These are phyloP conservation scores for Pezicula radicicola DNA, from an alignment of 2,329 filamentous ascomycete genomes.

Conservation along the genomic window DNA sequence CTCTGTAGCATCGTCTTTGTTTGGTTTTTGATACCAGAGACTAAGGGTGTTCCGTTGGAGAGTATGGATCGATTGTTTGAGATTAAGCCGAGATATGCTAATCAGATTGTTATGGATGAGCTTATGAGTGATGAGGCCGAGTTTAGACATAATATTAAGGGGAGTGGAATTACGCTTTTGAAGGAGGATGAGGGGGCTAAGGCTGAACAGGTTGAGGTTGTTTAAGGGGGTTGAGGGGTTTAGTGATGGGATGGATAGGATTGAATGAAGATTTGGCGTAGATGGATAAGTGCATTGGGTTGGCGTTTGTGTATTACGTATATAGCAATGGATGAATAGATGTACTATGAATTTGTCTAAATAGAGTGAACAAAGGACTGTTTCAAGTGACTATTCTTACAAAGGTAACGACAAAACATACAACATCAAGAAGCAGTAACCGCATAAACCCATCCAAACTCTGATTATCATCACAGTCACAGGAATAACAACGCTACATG, in stretches of 20 bases:
- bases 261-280: background rate
- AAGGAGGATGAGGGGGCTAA: slow-evolving; percentile 19
- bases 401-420: no score
- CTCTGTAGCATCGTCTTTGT: slow-evolving; percentile 55
- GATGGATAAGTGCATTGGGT: background rate
- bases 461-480: no score
- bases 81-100: slow-evolving; percentile 14
- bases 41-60: slow-evolving; percentile 62
- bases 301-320: background rate
- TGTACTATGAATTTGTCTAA: background rate
- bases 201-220: slow-evolving; percentile 17
- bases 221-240: no score
- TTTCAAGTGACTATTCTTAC: no score
- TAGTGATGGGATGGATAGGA: no score
- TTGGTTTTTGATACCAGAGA: slow-evolving; percentile 63
- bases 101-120: slow-evolving; percentile 21
- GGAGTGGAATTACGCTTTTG: slow-evolving; percentile 14
- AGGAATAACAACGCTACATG: no score
- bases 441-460: no score
- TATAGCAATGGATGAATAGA: background rate
- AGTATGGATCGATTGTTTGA: slow-evolving; percentile 56
- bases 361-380: background rate
- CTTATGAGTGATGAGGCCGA: slow-evolving; percentile 18
- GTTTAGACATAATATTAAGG: slow-evolving; percentile 20
- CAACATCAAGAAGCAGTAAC: no score